Conservation (phyloP, 2,329 filamentous ascomycete species). For the Colletotrichum eremochloae region DNA sequence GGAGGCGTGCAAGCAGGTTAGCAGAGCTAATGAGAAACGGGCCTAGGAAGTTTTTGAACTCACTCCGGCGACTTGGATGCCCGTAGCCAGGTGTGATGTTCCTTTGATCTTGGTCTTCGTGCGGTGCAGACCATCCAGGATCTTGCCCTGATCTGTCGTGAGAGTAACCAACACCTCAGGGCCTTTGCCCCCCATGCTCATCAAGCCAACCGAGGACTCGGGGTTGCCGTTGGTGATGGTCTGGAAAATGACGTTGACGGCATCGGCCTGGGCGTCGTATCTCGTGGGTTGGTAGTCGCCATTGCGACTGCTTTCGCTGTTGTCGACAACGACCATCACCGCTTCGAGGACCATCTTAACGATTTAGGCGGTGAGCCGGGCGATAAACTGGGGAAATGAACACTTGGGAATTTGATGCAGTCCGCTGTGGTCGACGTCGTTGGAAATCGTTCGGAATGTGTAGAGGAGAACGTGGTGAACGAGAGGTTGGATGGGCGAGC, state of each 20-base stretch:
- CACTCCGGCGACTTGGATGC: slow-evolving; percentile 95
- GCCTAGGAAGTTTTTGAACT: slow-evolving; percentile 51
- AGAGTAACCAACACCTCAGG: slow-evolving; percentile 97
- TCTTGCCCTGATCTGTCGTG: slow-evolving; percentile 95
- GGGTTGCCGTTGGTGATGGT: slow-evolving; percentile 95
- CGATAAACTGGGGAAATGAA: background rate
- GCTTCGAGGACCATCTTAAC: slow-evolving; percentile 97
- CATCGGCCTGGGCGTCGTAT: slow-evolving; percentile 96
- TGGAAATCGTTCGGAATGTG: background rate
- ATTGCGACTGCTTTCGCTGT: slow-evolving; percentile 98
- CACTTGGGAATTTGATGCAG: background rate
- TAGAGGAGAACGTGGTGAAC: slow-evolving; percentile 6
- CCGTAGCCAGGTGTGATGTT: slow-evolving; percentile 87
- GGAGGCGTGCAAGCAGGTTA: slow-evolving; percentile 45
- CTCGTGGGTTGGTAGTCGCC: slow-evolving; percentile 92
- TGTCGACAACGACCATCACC: slow-evolving; percentile 99
- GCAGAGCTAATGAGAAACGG: slow-evolving; percentile 40
- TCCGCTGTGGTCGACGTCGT: slow-evolving; percentile 2
- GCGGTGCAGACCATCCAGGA: slow-evolving; percentile 90
- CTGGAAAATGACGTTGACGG: slow-evolving; percentile 94
- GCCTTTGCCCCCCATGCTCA: slow-evolving; percentile 99
- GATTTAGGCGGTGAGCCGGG: slow-evolving; percentile 46
- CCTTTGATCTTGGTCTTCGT: slow-evolving; percentile 94
- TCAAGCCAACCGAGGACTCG: slow-evolving; percentile 95
- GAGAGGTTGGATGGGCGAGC: slow-evolving; percentile 36